These are phyloP conservation scores for Apiospora sp. DNA, from an alignment of 2,329 filamentous ascomycete genomes.

Conservation along the genomic window DNA sequence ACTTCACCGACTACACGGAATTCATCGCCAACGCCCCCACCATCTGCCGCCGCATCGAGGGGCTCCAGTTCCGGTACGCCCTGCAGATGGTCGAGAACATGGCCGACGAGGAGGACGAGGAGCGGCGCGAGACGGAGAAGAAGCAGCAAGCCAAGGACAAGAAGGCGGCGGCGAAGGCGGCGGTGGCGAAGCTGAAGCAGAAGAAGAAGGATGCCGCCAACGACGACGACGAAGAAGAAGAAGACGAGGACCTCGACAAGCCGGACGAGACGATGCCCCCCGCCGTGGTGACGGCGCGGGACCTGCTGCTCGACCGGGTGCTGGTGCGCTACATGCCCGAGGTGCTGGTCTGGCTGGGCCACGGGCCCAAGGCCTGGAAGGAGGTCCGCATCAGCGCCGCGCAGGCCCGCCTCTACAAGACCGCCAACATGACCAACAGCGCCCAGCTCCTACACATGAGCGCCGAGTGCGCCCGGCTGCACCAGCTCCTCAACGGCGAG, in stretches of 20 bases:
- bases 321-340: neutral
- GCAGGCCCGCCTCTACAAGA: neutral
- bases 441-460: neutral
- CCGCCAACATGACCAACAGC: neutral
- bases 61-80: neutral
- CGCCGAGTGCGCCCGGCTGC: neutral
- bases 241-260: neutral
- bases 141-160: neutral
- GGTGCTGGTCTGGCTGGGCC: neutral
- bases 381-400: neutral
- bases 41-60: neutral
- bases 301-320: neutral
- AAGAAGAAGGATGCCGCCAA: too few relatives aligned
- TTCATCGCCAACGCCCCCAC: slow-evolving; percentile 2
- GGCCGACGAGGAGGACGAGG: neutral
- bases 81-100: neutral
- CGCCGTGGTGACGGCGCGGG: neutral
- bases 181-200: neutral
- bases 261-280: neutral
- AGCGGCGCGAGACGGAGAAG: neutral
- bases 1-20: neutral
- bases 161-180: too few relatives aligned
- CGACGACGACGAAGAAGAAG: neutral
- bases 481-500: neutral
- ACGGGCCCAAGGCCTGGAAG: neutral